Percentiles rank a stretch among this genome's conserved stretches.
Conservation (phyloP, 2,329 filamentous ascomycete genomes). For the Mycosphaerelloides madeirae region DNA sequence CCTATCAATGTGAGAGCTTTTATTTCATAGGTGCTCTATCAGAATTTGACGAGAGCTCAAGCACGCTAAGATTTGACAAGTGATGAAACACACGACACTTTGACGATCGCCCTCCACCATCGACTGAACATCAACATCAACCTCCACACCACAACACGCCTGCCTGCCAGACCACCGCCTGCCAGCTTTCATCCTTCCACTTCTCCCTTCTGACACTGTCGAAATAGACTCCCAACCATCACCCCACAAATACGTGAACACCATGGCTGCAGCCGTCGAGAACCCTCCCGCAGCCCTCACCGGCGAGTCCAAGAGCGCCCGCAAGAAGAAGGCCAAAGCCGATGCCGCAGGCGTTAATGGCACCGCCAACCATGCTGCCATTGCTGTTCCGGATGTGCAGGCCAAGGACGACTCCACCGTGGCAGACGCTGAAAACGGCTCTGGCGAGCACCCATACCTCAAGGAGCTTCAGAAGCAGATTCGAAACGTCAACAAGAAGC, state of each 20-base stretch:
- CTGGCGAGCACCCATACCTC: slow-evolving; percentile 70
- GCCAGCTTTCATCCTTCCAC: too few species aligned
- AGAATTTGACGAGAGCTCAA: too few species aligned
- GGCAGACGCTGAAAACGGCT: slow-evolving; percentile 45
- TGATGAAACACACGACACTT: too few species aligned
- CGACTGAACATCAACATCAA: background rate
- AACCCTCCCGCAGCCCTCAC: slow-evolving; percentile 35
- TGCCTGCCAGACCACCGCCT: too few species aligned
- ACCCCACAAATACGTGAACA: slow-evolving; percentile 6
- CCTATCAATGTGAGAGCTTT: too few species aligned
- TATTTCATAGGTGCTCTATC: too few species aligned
- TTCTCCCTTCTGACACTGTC: background rate
- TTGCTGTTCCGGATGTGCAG: slow-evolving; percentile 17
- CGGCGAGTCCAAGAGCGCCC: slow-evolving; percentile 47
- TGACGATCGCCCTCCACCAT: background rate
- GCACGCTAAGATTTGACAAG: too few species aligned
- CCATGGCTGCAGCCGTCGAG: slow-evolving; percentile 62
- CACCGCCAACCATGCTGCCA: slow-evolving; percentile 12
- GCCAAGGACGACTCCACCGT: slow-evolving; percentile 25
- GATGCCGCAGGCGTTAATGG: slow-evolving; percentile 30
- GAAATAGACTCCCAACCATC: background rate
- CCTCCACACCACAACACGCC: too few species aligned
- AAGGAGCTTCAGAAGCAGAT: slow-evolving; percentile 91
- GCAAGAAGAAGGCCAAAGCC: slow-evolving; percentile 44
- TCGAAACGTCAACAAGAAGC: slow-evolving; percentile 89